Conservation (phyloP, 805 yeast species). For the Candida pini region DNA sequence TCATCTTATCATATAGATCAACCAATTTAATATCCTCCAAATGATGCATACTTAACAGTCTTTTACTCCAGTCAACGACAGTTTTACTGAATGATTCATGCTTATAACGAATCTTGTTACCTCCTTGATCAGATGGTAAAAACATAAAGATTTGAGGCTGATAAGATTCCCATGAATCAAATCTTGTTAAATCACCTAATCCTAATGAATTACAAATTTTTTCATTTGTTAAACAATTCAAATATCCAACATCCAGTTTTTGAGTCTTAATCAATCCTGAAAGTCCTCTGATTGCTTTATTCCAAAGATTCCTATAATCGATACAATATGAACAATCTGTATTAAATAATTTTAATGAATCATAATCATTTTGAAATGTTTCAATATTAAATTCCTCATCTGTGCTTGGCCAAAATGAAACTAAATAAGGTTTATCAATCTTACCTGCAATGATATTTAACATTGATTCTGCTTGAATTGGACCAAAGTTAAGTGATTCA, state of each 20-base stretch:
- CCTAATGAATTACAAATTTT: slow-evolving; percentile 50
- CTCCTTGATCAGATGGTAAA: slow-evolving; percentile 48
- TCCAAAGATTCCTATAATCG: slow-evolving; percentile 54
- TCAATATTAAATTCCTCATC: slow-evolving; percentile 33
- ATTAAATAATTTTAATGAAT: slow-evolving; percentile 32
- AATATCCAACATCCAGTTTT: slow-evolving; percentile 38
- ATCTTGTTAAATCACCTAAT: slow-evolving; percentile 28
- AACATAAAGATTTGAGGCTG: slow-evolving; percentile 29
- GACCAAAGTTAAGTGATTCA: slow-evolving; percentile 5
- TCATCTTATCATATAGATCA: slow-evolving; percentile 21
- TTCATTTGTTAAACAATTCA: slow-evolving; percentile 50
- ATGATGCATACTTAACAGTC: slow-evolving; percentile 42
- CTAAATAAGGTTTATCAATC: slow-evolving; percentile 42
- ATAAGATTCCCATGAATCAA: slow-evolving; percentile 3
- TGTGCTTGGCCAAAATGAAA: slow-evolving; percentile 63
- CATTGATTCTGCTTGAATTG: slow-evolving; percentile 34
- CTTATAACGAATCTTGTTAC: slow-evolving; percentile 42
- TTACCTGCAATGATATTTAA: slow-evolving; percentile 48
- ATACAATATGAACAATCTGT: slow-evolving; percentile 46
- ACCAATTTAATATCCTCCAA: slow-evolving; percentile 27
- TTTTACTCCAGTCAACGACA: slow-evolving; percentile 38
- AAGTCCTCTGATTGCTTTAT: slow-evolving; percentile 45
- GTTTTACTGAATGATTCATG: slow-evolving; percentile 19
- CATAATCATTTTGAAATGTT: slow-evolving; percentile 29
- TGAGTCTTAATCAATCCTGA: slow-evolving; percentile 5